Evolutionary conservation across 1,284 basidiomycete species (phyloP).

Genomic region (Moesziomyces parantarcticus): DNA sequence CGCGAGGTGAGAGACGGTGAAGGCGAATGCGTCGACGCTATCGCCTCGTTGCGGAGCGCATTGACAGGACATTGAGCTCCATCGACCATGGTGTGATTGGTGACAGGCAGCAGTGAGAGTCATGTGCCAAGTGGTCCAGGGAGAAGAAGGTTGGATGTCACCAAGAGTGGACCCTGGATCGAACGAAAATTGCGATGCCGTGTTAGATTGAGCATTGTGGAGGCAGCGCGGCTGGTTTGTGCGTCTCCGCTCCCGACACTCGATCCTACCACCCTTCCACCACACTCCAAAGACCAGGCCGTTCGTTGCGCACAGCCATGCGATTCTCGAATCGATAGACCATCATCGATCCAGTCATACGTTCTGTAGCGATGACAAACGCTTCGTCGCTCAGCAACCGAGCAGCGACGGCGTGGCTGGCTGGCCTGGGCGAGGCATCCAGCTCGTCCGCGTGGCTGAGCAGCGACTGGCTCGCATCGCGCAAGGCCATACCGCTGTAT

Average conservation of each 20-base stretch:
- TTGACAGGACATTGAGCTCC: neutral
- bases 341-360: neutral
- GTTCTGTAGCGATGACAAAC: neutral
- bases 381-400: neutral
- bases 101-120: too few species aligned
- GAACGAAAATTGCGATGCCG: too few species aligned
- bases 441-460: slow-evolving; percentile 3
- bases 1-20: neutral
- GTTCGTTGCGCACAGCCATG: neutral
- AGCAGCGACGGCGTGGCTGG: neutral
- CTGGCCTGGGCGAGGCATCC: neutral
- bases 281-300: too few species aligned
- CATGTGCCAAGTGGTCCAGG: too few species aligned
- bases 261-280: too few species aligned
- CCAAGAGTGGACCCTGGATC: too few species aligned
- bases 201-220: too few species aligned
- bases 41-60: neutral
- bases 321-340: neutral
- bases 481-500: slow-evolving; percentile 17
- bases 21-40: neutral
- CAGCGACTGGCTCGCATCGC: slow-evolving; percentile 1
- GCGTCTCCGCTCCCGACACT: too few species aligned
- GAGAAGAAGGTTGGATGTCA: too few species aligned
- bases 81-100: neutral
- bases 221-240: too few species aligned